Conservation (phyloP, 306 rosid genomes). For the Sicyos baderoa region DNA sequence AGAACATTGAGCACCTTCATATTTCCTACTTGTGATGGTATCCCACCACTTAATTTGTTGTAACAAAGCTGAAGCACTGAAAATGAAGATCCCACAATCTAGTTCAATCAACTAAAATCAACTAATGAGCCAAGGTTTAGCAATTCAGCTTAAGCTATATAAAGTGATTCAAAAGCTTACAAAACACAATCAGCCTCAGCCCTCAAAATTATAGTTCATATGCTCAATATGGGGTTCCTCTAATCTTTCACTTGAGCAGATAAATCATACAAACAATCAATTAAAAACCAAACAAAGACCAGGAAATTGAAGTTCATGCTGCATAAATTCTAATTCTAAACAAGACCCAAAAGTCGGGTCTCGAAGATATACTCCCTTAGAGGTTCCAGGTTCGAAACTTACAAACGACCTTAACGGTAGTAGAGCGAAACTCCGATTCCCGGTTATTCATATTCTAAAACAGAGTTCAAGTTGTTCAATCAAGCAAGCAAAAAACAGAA, state of each 20-base stretch:
- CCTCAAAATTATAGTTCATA: neutral
- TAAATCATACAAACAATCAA: neutral
- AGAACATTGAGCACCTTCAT: constrained; percentile 50
- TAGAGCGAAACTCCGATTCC: no score
- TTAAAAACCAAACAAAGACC: neutral
- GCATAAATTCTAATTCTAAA: neutral
- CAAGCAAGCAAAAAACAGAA: neutral
- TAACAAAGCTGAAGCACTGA: constrained; percentile 90
- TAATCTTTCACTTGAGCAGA: neutral
- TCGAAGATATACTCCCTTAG: no score
- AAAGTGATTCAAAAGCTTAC: neutral
- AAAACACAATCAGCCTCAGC: neutral
- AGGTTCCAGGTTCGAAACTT: no score
- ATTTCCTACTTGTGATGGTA: constrained; percentile 58
- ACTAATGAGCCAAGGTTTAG: neutral
- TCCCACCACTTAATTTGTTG: constrained; percentile 58
- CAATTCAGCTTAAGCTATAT: neutral
- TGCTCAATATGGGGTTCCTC: neutral
- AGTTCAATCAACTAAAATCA: neutral
- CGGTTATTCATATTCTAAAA: no score
- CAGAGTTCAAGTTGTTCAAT: neutral
- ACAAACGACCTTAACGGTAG: no score
- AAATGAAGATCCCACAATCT: neutral
- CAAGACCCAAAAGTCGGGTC: no score
- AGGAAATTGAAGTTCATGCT: neutral